Conservation (phyloP, 164 flowering plant genomes). For the Santalum album region DNA sequence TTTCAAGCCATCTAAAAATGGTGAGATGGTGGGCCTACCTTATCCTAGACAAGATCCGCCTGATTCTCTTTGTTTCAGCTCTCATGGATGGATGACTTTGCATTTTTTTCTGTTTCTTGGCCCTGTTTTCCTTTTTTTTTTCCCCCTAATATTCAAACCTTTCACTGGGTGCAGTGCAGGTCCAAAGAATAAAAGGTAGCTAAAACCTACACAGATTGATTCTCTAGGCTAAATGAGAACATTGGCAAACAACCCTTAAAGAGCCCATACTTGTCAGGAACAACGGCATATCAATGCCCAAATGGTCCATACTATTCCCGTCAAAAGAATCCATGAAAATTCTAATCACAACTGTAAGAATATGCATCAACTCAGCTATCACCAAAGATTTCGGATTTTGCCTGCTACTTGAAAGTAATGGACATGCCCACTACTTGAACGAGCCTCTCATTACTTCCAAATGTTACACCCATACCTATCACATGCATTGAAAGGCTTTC, state of each 20-base stretch:
- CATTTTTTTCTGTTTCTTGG: constrained; percentile 27
- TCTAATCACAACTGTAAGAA: neutral
- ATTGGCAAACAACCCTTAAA: neutral
- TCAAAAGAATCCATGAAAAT: neutral
- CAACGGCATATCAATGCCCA: neutral
- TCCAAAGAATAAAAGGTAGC: constrained; percentile 8
- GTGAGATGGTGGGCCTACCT: constrained; percentile 22
- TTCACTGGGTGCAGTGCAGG: constrained; percentile 7
- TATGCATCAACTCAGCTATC: too few relatives aligned
- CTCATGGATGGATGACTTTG: constrained; percentile 30
- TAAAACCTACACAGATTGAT: too few relatives aligned
- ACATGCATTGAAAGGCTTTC: too few relatives aligned
- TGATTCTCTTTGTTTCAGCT: constrained; percentile 34
- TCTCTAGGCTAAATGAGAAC: constrained; percentile 10
- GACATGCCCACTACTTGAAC: too few relatives aligned
- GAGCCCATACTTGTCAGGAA: neutral
- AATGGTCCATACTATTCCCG: neutral
- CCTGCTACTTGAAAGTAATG: too few relatives aligned
- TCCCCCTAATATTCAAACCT: neutral
- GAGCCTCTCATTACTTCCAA: too few relatives aligned
- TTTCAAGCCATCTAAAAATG: constrained; percentile 16
- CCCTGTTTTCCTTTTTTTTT: constrained; percentile 6
- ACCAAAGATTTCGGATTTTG: too few relatives aligned
- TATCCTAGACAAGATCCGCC: constrained; percentile 34
- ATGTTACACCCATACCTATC: too few relatives aligned